Evolutionary conservation across 1,284 basidiomycete species (phyloP).

Genomic region (Agroathelia rolfsii): DNA sequence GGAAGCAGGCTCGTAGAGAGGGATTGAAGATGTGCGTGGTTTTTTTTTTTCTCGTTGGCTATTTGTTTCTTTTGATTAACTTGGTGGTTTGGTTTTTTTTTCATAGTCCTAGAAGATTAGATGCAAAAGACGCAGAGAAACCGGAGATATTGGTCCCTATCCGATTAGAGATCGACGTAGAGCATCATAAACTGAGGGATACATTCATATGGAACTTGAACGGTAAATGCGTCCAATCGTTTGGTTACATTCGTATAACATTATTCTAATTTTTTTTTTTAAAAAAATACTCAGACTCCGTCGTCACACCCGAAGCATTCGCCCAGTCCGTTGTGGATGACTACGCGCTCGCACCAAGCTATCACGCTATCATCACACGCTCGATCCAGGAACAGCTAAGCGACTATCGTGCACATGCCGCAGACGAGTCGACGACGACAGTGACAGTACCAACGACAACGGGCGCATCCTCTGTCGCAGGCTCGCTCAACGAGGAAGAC

Average conservation of each 20-base stretch:
- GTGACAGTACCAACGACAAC: slow-evolving; percentile 17
- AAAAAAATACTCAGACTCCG: slow-evolving; percentile 66
- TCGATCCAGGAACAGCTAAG: slow-evolving; percentile 82
- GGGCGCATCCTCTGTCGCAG: slow-evolving; percentile 30
- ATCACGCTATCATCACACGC: slow-evolving; percentile 70
- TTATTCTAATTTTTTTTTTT: slow-evolving; percentile 1
- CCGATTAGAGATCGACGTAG: slow-evolving; percentile 89
- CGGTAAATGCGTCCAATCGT: slow-evolving; percentile 38
- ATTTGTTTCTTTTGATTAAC: slow-evolving; percentile 8
- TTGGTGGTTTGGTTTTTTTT: slow-evolving; percentile 6
- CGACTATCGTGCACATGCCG: slow-evolving; percentile 61
- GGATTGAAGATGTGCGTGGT: slow-evolving; percentile 50
- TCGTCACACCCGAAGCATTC: slow-evolving; percentile 84
- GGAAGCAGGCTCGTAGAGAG: slow-evolving; percentile 52
- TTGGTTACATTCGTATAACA: slow-evolving; percentile 2
- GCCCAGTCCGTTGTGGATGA: slow-evolving; percentile 90
- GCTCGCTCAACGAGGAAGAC: slow-evolving; percentile 41
- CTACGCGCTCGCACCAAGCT: slow-evolving; percentile 67
- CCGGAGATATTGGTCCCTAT: slow-evolving; percentile 86
- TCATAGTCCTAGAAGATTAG: slow-evolving; percentile 51
- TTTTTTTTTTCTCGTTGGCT: slow-evolving; percentile 10
- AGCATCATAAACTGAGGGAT: slow-evolving; percentile 87
- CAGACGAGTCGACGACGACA: slow-evolving; percentile 26
- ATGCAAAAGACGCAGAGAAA: slow-evolving; percentile 45
- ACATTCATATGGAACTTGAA: slow-evolving; percentile 97